Evolutionary conservation across 805 yeast genomes (phyloP).

Genomic region (Starmera pachycereana): DNA sequence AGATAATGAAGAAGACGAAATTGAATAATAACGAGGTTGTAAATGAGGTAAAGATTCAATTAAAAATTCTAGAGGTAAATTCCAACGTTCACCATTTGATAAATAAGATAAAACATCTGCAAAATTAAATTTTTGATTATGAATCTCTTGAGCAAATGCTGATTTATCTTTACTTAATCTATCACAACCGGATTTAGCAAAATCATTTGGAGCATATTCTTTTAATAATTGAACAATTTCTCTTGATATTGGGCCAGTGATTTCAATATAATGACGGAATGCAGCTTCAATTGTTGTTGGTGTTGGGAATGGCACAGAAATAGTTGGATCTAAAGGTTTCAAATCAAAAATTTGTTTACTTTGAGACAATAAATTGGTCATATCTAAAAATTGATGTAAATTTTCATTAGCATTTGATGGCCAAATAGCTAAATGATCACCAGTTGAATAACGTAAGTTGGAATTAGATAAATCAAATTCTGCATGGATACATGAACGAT

Average conservation of each 20-base stretch:
- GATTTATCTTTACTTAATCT: conserved; percentile 58
- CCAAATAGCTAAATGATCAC: conserved; percentile 94
- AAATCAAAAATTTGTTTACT: conserved; percentile 50
- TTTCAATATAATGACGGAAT: conserved; percentile 79
- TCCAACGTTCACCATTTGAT: conserved; percentile 64
- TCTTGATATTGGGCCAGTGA: conserved; percentile 89
- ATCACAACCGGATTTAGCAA: conserved; percentile 28
- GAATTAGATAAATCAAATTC: conserved; percentile 76
- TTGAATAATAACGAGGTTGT: conserved; percentile 94
- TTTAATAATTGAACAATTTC: conserved; percentile 66
- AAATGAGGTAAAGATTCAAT: conserved; percentile 73
- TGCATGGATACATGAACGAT: conserved; percentile 80
- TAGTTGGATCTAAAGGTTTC: conserved; percentile 62
- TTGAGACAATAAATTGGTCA: conserved; percentile 48
- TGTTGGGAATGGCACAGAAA: conserved; percentile 51
- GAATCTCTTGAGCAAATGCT: conserved; percentile 55
- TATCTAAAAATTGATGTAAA: conserved; percentile 51
- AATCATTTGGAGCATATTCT: conserved; percentile 70
- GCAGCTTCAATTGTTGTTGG: conserved; percentile 88
- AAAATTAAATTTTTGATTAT: conserved; percentile 51
- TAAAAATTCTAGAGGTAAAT: conserved; percentile 74
- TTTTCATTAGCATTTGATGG: conserved; percentile 80
- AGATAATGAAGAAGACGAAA: conserved; percentile 76
- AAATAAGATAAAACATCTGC: conserved; percentile 61
- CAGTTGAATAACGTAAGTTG: conserved; percentile 79